phyloP scores from a whole-genome alignment of 1,284 basidiomycete species.

The Pisolithus thermaeus region DNA sequence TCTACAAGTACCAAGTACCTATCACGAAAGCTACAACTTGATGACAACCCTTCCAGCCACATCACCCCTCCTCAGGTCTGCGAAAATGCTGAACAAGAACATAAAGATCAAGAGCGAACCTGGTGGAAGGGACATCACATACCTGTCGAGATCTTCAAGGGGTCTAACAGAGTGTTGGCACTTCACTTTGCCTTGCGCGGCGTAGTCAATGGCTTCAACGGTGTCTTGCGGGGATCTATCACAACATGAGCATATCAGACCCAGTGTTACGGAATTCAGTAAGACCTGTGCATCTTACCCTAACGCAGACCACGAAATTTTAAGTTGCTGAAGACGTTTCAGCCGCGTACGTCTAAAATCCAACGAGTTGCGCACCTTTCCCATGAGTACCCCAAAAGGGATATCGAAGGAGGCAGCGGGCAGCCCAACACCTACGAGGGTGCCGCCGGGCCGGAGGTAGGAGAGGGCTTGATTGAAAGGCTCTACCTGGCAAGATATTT shows the following conservation, averaged over 20 bases:
- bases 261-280: not conserved
- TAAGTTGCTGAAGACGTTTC: constrained; percentile 34
- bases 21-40: constrained; percentile 18
- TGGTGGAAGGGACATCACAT: constrained; percentile 10
- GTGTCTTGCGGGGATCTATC: constrained; percentile 55
- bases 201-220: constrained; percentile 59
- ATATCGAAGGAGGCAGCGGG: constrained; percentile 35
- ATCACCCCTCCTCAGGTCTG: constrained; percentile 29
- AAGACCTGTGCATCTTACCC: constrained; percentile 34
- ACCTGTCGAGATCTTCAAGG: constrained; percentile 47
- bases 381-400: constrained; percentile 55
- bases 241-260: not conserved
- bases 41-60: constrained; percentile 33
- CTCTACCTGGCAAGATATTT: constrained; percentile 28
- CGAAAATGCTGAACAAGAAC: constrained; percentile 25
- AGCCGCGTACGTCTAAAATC: not conserved
- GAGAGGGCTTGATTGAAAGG: constrained; percentile 62
- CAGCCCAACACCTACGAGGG: constrained; percentile 60
- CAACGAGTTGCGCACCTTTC: constrained; percentile 33
- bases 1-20: too few species aligned
- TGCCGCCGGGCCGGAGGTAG: constrained; percentile 53
- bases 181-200: constrained; percentile 57
- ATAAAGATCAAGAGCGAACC: not conserved
- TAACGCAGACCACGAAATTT: constrained; percentile 54
- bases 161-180: constrained; percentile 43